Base-by-base conservation (phyloP, 2,329 filamentous ascomycete genomes). In the Raffaelea ambrosiae region DNA sequence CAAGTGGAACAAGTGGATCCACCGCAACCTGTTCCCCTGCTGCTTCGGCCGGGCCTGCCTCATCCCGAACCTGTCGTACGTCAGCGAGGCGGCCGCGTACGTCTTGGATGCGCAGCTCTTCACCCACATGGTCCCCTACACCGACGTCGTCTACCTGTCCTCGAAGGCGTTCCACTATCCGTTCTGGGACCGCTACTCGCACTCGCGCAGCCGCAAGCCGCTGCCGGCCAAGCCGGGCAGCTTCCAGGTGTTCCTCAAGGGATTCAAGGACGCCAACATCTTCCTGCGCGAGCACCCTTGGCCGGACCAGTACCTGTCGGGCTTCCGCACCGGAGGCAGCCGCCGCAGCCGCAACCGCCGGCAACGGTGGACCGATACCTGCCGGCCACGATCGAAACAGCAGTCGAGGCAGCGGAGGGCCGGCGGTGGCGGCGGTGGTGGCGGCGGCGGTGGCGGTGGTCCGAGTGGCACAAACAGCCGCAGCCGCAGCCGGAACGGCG, bases 1-100 rank as follows among this genome's bases (percentile, higher is more conserved):
- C 5, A 98, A 98, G 65, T 97, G 91, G 91, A 97, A 94, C 58
- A 98, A 98, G 68, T 98, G 93, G 93, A 90, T 98, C 70, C 93
- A 98, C 65, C 78, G 93, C 54, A 98, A 98, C 63, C 64, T 98
- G 54, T 97, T 98, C 58, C 93, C 93, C 9, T 98, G 94, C 69
- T 96, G 88, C 66, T 98, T 98, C 59, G 93, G 93, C 18, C 77
- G 93, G 59, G 90, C 91, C 41, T 13, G 81, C 60, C 79, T 98
- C 47, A 98, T 98, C 63, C 93, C 93, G 48, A 98, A 98, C 60
- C 74, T 98, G 44, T 96, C 90, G 47, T 98, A 98, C 63, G 88
- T 98, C 56, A 97, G 90, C 58, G 93, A 98, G 72, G 93, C 93
- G 18, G 93, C 93, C 18, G 93, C 93, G 33, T 98, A 96, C 64